phyloP scores from a whole-genome alignment of 768 basidiomycete species.

The Xerocomellus intermedius region DNA sequence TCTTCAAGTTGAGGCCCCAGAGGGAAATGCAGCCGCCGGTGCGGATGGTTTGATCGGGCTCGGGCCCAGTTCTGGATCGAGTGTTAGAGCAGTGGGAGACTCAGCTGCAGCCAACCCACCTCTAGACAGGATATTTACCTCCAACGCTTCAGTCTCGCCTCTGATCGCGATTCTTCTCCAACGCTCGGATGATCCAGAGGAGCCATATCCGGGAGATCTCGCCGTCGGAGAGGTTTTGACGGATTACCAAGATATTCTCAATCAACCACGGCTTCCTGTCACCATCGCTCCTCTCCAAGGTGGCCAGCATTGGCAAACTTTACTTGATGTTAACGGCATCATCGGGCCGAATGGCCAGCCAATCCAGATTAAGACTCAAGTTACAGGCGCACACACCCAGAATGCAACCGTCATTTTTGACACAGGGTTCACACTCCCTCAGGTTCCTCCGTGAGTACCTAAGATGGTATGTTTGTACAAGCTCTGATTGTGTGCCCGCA shows the following conservation, averaged over 20 bases:
- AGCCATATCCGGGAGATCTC: slow-evolving; percentile 56
- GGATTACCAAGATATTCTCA: slow-evolving; percentile 47
- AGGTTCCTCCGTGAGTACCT: slow-evolving; percentile 49
- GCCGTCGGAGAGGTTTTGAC: slow-evolving; percentile 59
- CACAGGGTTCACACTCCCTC: slow-evolving; percentile 67
- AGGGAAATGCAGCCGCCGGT: slow-evolving; percentile 7
- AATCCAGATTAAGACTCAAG: slow-evolving; percentile 46
- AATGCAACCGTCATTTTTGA: slow-evolving; percentile 65
- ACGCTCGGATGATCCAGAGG: slow-evolving; percentile 52
- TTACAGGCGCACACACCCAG: slow-evolving; percentile 40
- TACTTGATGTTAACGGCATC: slow-evolving; percentile 61
- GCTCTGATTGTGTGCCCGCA: slow-evolving; percentile 24
- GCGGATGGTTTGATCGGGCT: slow-evolving; percentile 49
- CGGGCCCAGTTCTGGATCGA: slow-evolving; percentile 60
- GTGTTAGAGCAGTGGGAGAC: slow-evolving; percentile 37
- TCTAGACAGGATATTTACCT: slow-evolving; percentile 63
- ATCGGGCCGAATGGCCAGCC: slow-evolving; percentile 58
- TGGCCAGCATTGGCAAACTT: slow-evolving; percentile 64
- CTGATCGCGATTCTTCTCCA: slow-evolving; percentile 67
- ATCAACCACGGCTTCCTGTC: slow-evolving; percentile 52
- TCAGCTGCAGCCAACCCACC: slow-evolving; percentile 47
- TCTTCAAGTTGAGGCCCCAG: slow-evolving; percentile 21
- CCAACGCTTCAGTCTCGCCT: slow-evolving; percentile 53
- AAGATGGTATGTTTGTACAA: slow-evolving; percentile 5
- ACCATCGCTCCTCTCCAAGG: slow-evolving; percentile 34